Evolutionary conservation across 345 rosid genomes (phyloP).

Genomic region (Chamaenerion angustifolium): DNA sequence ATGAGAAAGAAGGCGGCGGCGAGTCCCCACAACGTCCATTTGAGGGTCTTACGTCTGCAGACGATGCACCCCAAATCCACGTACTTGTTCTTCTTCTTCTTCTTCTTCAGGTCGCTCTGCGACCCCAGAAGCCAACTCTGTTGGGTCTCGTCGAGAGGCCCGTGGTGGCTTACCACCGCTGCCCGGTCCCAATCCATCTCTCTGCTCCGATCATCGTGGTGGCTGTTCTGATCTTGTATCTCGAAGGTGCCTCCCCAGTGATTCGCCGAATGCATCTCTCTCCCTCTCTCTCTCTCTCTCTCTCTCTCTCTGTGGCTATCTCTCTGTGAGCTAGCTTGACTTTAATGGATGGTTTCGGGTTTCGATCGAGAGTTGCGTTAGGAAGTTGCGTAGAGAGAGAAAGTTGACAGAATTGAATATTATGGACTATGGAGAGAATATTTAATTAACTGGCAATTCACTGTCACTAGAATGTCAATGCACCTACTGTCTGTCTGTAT

Average conservation of each 20-base stretch:
- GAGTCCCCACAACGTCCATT: constrained; percentile 35
- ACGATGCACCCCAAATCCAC: constrained; percentile 70
- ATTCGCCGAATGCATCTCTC: constrained; percentile 43
- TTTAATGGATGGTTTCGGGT: background rate
- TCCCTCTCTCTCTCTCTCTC: constrained; percentile 12
- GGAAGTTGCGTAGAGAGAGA: background rate
- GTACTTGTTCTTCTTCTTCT: constrained; percentile 51
- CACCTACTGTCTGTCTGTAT: background rate
- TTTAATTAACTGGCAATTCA: background rate
- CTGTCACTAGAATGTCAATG: constrained; percentile 4
- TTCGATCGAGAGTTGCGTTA: background rate
- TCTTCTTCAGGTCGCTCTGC: constrained; percentile 20
- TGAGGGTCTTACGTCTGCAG: constrained; percentile 36
- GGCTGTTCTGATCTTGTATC: constrained; percentile 19
- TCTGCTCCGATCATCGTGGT: constrained; percentile 23
- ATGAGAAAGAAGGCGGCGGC: constrained; percentile 35
- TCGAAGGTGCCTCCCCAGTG: constrained; percentile 80
- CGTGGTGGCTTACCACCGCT: constrained; percentile 20
- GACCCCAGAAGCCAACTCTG: constrained; percentile 73
- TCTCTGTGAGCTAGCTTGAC: background rate
- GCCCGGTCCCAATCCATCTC: constrained; percentile 52
- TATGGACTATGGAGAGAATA: too few species aligned
- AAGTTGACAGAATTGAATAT: background rate
- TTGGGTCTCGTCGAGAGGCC: constrained; percentile 54
- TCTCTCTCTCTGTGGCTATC: constrained; percentile 5